A percentile compares a stretch with the other conserved stretches of the same genome.
phyloP scores from a whole-genome alignment of 2,329 filamentous ascomycete genomes.

The Aspergillus floridensis region DNA sequence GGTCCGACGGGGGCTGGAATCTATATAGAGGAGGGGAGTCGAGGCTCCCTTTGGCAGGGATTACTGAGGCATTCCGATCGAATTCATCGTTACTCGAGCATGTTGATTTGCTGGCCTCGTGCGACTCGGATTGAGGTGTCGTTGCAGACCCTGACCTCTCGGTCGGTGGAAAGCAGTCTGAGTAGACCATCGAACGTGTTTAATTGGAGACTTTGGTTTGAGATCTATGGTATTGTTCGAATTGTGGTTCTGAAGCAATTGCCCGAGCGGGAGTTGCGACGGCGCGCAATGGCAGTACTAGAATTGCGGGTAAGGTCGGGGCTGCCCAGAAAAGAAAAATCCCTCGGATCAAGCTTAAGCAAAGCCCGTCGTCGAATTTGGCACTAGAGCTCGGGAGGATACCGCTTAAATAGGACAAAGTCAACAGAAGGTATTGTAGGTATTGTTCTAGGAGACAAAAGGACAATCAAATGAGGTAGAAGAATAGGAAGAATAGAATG shows the following conservation, averaged over 20 bases:
- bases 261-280: neutral
- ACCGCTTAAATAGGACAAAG: neutral
- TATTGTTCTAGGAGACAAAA: neutral
- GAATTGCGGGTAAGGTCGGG: slow-evolving; percentile 15
- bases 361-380: slow-evolving; percentile 11
- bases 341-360: slow-evolving; percentile 14
- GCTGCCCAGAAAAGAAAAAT: slow-evolving; percentile 9
- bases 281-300: slow-evolving; percentile 1
- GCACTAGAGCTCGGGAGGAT: neutral
- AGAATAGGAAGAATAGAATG: neutral
- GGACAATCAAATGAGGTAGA: neutral
- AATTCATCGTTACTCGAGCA: slow-evolving; percentile 19
- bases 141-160: slow-evolving; percentile 22
- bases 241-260: neutral
- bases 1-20: slow-evolving; percentile 6
- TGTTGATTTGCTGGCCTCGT: slow-evolving; percentile 17
- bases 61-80: slow-evolving; percentile 13
- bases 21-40: slow-evolving; percentile 10
- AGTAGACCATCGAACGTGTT: slow-evolving; percentile 25
- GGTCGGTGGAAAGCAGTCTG: slow-evolving; percentile 23
- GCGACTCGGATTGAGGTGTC: slow-evolving; percentile 18
- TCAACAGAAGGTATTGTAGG: neutral
- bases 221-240: neutral
- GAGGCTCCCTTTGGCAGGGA: slow-evolving; percentile 12
- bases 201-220: neutral